phyloP scores from a whole-genome alignment of 768 basidiomycete species.

The Ramaria sp. region DNA sequence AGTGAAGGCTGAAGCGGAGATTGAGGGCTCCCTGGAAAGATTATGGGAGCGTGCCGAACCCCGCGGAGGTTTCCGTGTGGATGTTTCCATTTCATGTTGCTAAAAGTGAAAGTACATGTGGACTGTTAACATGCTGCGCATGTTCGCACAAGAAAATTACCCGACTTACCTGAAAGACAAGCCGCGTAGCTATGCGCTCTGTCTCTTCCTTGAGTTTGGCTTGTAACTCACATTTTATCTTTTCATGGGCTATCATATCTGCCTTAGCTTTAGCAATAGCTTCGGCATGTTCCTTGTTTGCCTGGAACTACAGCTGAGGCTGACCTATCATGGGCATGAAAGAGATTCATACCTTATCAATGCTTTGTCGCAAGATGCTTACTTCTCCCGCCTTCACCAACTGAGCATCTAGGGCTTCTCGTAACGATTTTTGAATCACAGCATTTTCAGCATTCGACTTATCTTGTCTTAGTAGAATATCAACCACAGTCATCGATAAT shows the following conservation, averaged over 20 bases:
- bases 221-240: slow-evolving; percentile 41
- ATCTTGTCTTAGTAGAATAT: slow-evolving; percentile 2
- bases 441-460: slow-evolving; percentile 44
- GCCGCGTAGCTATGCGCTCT: slow-evolving; percentile 59
- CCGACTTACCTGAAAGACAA: slow-evolving; percentile 50
- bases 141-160: neutral
- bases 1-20: slow-evolving; percentile 20
- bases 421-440: slow-evolving; percentile 32
- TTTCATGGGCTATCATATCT: slow-evolving; percentile 51
- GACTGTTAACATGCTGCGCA: neutral
- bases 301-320: slow-evolving; percentile 23
- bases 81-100: slow-evolving; percentile 61
- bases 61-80: slow-evolving; percentile 36
- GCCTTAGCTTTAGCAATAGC: slow-evolving; percentile 45
- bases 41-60: slow-evolving; percentile 32
- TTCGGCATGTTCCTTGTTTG: slow-evolving; percentile 43
- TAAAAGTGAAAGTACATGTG: slow-evolving; percentile 16
- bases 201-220: slow-evolving; percentile 57
- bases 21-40: slow-evolving; percentile 23
- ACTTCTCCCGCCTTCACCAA: slow-evolving; percentile 64
- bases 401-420: slow-evolving; percentile 38
- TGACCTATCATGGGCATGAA: neutral
- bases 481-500: neutral
- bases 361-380: slow-evolving; percentile 47
- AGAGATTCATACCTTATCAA: slow-evolving; percentile 44